A percentile compares a stretch with the other conserved stretches of the same genome.
Conservation (phyloP, 495 filamentous ascomycete species). For the Xylaria intraflava region DNA sequence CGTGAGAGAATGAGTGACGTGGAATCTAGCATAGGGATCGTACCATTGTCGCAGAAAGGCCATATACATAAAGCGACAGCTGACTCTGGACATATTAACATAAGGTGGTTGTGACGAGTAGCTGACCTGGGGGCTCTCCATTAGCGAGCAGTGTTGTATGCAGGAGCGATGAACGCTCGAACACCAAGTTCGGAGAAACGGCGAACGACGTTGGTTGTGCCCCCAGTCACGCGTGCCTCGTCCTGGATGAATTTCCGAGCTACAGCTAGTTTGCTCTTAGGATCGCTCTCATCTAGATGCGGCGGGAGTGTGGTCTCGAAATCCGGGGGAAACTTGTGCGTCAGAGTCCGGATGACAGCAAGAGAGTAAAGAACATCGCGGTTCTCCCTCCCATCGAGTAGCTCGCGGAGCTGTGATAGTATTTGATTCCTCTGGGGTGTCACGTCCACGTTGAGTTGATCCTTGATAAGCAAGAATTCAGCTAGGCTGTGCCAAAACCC, state of each 20-base stretch:
- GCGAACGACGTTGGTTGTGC: slow-evolving; percentile 74
- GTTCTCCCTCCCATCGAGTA: slow-evolving; percentile 75
- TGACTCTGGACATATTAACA: slow-evolving; percentile 4
- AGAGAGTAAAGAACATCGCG: slow-evolving; percentile 91
- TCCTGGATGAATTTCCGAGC: slow-evolving; percentile 76
- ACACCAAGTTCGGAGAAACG: slow-evolving; percentile 66
- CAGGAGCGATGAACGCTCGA: slow-evolving; percentile 38
- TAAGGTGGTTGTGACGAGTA: not conserved
- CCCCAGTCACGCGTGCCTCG: slow-evolving; percentile 60
- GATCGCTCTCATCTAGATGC: slow-evolving; percentile 61
- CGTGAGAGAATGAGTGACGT: slow-evolving; percentile 6
- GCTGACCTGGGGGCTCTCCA: slow-evolving; percentile 5
- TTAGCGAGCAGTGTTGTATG: slow-evolving; percentile 27
- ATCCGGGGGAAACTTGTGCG: slow-evolving; percentile 59
- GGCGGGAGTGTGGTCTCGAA: slow-evolving; percentile 52
- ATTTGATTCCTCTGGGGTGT: slow-evolving; percentile 57
- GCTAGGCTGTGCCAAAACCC: slow-evolving; percentile 78
- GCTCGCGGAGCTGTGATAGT: slow-evolving; percentile 52
- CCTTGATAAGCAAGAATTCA: slow-evolving; percentile 59
- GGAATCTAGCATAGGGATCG: slow-evolving; percentile 5
- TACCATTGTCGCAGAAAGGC: not conserved
- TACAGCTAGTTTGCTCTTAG: slow-evolving; percentile 65
- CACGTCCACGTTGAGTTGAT: slow-evolving; percentile 42
- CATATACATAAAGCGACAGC: not conserved
- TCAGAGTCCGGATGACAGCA: slow-evolving; percentile 67